Conservation (phyloP, 1,284 basidiomycete genomes). For the Takashimella koratensis region DNA sequence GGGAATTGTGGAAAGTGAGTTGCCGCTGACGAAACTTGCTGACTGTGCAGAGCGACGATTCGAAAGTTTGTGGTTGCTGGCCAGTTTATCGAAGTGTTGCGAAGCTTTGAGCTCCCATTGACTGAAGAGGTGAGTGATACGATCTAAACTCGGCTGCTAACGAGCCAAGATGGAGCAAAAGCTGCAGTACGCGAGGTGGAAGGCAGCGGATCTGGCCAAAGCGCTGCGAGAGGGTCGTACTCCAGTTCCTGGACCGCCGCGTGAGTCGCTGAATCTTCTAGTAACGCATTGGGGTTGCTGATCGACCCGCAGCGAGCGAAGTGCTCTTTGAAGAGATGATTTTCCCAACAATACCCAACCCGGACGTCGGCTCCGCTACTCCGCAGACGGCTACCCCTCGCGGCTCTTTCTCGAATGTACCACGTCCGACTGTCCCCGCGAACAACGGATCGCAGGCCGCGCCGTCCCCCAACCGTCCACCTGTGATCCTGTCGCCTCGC, state of each 20-base stretch:
- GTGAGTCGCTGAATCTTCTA: conserved; percentile 22
- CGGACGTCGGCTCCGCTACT: conserved; percentile 18
- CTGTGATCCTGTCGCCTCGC: neutral
- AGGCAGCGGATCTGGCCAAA: conserved; percentile 49
- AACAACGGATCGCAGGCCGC: neutral
- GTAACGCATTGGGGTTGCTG: neutral
- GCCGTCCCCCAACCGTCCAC: conserved; percentile 10
- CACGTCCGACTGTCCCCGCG: neutral
- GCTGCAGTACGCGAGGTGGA: conserved; percentile 49
- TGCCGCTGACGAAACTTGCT: neutral
- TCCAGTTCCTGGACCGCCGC: conserved; percentile 42
- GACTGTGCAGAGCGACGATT: conserved; percentile 36
- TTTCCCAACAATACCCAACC: conserved; percentile 23
- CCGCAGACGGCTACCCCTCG: neutral
- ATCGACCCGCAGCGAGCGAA: neutral
- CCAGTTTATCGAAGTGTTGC: conserved; percentile 49
- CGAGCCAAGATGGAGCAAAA: conserved; percentile 48
- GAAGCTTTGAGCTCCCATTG: conserved; percentile 45
- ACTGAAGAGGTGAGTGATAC: conserved; percentile 40
- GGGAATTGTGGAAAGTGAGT: conserved; percentile 69
- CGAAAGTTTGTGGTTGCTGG: conserved; percentile 47
- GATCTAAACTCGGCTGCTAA: conserved; percentile 9
- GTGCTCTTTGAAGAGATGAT: neutral
- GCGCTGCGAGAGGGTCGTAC: conserved; percentile 44
- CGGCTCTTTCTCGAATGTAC: neutral